Evolutionary conservation across 257 asterid genomes (phyloP), one percentile per base, ranked within the genome.

Genomic region (Handroanthus guayacan): DNA sequence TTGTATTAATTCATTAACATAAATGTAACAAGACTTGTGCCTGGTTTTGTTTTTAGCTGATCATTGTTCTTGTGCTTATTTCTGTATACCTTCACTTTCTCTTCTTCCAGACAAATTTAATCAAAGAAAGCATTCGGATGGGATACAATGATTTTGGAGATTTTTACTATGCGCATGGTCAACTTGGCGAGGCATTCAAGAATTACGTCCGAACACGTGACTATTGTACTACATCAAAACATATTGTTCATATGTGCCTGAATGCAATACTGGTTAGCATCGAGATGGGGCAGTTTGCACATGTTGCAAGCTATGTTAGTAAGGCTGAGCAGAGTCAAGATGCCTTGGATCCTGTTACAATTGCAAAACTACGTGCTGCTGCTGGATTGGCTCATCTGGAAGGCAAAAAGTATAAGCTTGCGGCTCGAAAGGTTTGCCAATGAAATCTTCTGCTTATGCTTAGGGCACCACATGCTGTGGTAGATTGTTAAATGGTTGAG

Each of bases 71-170:
- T 62, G 9, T 62, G 9, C 45, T 34, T 4, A 10, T 62, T 56
- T 16, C 34, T 48, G 3, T 11, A 13, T 48, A 44, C 25, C 54
- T 45, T 57, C 6, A 16, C 56, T 52, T 31, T 17, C 38, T 18
- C 44, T 50, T 25, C 73, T 57, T 78, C 82, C 85, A 91, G 95
- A 89, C 97, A 61, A 89, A 89, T 82, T 80, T 91, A 83, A 89
- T 89, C 54, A 91, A 87, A 75, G 93, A 91, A 85, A 89, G 95
- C 85, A 91, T 91, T 69, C 82, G 97, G 61, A 87, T 89, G 95
- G 95, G 95, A 37, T 87, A 86, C 85, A 87, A 89, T 78, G 93
- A 89, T 76, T 91, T 89, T 75, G 97, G 97, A n/a, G 93, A 91
- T 72, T 91, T 87, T 62, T 84, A 87, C 78, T 91, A 86, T 80